Evolutionary conservation across 1,284 basidiomycete species (phyloP).

Genomic region (Papiliotrema nemorosa): DNA sequence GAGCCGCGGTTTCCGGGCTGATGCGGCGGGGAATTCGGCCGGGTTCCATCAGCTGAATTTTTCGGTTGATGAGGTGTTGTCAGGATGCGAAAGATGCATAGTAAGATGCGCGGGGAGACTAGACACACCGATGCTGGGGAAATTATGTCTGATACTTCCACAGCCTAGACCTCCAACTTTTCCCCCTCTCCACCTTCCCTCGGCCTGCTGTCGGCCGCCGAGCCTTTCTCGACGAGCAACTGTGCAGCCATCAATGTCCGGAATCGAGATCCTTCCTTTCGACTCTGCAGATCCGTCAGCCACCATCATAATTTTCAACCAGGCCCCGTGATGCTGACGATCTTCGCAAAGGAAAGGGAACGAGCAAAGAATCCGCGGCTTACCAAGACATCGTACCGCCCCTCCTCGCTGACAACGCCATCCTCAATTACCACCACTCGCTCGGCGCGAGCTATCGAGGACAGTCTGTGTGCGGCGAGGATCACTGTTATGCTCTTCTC

Average conservation of each 20-base stretch:
- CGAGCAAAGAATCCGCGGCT: conserved; percentile 21
- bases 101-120: too few species aligned
- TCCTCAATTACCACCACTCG: conserved; percentile 82
- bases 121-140: too few species aligned
- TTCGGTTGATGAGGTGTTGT: too few species aligned
- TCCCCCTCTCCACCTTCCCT: not conserved
- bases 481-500: conserved; percentile 76
- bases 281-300: conserved; percentile 53
- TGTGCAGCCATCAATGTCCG: conserved; percentile 81
- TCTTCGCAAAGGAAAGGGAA: not conserved
- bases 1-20: too few species aligned
- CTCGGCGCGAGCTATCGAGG: conserved; percentile 78
- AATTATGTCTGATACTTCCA: too few species aligned
- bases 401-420: conserved; percentile 76
- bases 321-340: not conserved
- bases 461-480: conserved; percentile 81
- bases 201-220: not conserved
- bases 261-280: conserved; percentile 68
- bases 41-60: too few species aligned
- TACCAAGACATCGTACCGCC: conserved; percentile 74
- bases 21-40: too few species aligned
- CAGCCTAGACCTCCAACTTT: too few species aligned
- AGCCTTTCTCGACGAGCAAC: conserved; percentile 50
- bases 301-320: not conserved
- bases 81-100: too few species aligned